Evolutionary conservation across 208 protist genomes (phyloP).

Genomic region (Leishmania major): DNA sequence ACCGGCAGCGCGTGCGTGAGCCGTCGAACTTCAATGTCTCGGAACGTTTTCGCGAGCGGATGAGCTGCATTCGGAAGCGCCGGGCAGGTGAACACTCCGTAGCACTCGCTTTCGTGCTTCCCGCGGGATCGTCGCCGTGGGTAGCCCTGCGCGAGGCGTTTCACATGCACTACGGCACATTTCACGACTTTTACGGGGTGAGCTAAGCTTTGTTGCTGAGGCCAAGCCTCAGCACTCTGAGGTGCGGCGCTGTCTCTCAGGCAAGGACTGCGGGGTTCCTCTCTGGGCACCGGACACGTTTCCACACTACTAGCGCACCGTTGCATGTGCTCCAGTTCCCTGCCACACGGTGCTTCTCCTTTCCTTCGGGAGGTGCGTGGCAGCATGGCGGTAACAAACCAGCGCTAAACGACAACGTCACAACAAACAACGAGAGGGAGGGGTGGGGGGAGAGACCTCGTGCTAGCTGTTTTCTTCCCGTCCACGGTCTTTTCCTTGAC

Average conservation of each 20-base stretch:
- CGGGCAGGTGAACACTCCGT: slow-evolving; percentile 41
- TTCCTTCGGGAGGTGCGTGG: neutral
- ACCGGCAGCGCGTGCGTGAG: slow-evolving; percentile 58
- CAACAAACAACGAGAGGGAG: neutral
- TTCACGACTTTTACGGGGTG: slow-evolving; percentile 65
- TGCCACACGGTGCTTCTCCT: neutral
- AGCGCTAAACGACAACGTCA: neutral
- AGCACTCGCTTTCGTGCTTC: slow-evolving; percentile 59
- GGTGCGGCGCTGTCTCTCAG: neutral
- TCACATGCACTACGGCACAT: slow-evolving; percentile 57
- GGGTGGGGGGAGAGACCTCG: neutral
- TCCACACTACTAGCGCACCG: neutral
- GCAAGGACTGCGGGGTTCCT: neutral
- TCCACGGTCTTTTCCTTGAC: neutral
- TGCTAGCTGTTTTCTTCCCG: neutral
- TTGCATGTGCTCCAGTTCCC: neutral
- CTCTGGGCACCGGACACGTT: neutral
- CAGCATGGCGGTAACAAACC: neutral
- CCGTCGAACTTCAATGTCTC: slow-evolving; percentile 83
- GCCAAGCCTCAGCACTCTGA: neutral
- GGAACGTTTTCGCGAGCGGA: slow-evolving; percentile 72
- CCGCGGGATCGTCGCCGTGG: slow-evolving; percentile 48
- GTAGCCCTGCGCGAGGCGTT: slow-evolving; percentile 75
- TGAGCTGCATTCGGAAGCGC: slow-evolving; percentile 26
- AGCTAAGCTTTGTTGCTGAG: neutral